A percentile compares a stretch with the other conserved stretches of the same genome.
These are phyloP conservation scores for Erysiphe pulchra DNA, from an alignment of 2,329 filamentous ascomycete species.

Conservation along the genomic window DNA sequence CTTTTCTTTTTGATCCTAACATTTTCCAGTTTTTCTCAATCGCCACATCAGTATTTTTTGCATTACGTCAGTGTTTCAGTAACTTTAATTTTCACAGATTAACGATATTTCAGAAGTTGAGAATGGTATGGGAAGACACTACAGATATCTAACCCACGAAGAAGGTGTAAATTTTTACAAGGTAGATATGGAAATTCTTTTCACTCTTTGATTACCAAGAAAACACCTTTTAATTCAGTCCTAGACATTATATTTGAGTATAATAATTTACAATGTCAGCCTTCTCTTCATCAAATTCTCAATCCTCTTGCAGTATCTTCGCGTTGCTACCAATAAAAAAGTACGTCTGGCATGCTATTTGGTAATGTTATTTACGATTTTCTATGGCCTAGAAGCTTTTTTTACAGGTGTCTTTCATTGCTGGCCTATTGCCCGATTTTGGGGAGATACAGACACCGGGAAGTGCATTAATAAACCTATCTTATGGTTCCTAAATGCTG, in stretches of 20 bases:
- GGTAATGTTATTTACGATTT: slow-evolving; percentile 1
- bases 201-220: no score
- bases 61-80: background rate
- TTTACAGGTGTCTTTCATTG: slow-evolving; percentile 2
- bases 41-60: slow-evolving; percentile 1
- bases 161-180: slow-evolving; percentile 1
- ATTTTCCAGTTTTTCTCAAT: slow-evolving; percentile 1
- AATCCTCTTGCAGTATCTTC: slow-evolving; percentile 2
- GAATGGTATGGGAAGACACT: slow-evolving; percentile 1
- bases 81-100: background rate
- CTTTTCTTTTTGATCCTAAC: background rate
- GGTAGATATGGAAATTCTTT: background rate
- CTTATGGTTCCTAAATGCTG: slow-evolving; percentile 2
- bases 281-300: slow-evolving; percentile 2
- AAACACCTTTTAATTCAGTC: background rate
- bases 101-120: background rate
- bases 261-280: slow-evolving; percentile 2
- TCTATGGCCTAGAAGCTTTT: slow-evolving; percentile 1
- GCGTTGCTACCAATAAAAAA: background rate
- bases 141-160: background rate
- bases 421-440: slow-evolving; percentile 1
- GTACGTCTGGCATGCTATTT: slow-evolving; percentile 1
- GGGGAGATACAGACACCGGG: slow-evolving; percentile 1
- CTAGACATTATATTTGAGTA: slow-evolving; percentile 1
- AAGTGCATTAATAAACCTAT: slow-evolving; percentile 1